Conservation (phyloP, 345 rosid genomes). For the Acer saccharum region DNA sequence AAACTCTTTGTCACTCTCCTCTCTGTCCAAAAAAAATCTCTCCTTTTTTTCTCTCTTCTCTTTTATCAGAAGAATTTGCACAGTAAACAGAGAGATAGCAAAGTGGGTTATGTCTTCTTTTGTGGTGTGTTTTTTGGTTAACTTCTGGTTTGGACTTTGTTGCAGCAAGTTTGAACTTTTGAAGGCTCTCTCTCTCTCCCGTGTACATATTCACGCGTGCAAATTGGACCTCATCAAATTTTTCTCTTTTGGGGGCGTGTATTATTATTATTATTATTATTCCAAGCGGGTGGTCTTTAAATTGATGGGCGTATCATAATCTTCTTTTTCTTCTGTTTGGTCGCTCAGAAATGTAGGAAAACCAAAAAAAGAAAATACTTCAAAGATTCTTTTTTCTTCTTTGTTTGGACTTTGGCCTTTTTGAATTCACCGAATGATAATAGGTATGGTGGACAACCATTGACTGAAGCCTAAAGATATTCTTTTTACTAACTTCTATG, state of each 20-base stretch:
- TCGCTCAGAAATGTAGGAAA: conserved; percentile 11
- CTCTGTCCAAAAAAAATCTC: neutral
- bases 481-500: neutral
- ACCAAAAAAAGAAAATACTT: neutral
- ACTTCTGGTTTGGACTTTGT: conserved; percentile 12
- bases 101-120: conserved; percentile 18
- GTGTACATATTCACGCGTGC: conserved; percentile 22
- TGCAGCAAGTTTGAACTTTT: neutral
- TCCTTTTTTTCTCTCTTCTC: neutral
- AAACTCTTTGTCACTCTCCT: neutral
- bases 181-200: neutral
- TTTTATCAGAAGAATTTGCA: neutral
- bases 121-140: neutral
- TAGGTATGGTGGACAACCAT: neutral
- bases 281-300: neutral
- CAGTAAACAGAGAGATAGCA: conserved; percentile 19
- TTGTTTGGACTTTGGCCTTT: neutral
- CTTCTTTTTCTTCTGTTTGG: conserved; percentile 5
- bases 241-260: conserved; percentile 13
- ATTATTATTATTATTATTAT: neutral
- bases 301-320: conserved; percentile 4
- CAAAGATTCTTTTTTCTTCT: neutral
- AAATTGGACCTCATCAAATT: neutral
- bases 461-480: neutral
- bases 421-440: neutral